These are phyloP conservation scores for Paramecium caudatum DNA, from an alignment of 73 alveolate genomes.

Conservation along the genomic window DNA sequence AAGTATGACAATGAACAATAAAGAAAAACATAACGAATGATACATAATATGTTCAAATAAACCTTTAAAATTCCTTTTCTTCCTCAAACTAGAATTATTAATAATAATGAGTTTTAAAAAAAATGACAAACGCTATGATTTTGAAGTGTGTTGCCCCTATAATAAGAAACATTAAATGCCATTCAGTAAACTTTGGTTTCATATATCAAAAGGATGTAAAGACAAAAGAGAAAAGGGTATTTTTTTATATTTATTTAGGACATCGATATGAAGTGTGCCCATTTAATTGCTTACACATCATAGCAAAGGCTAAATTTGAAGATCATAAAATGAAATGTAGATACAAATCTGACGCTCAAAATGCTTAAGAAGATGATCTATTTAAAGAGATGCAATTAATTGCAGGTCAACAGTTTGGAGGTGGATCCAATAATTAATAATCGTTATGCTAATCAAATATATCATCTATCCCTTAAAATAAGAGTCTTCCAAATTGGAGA, in stretches of 20 bases:
- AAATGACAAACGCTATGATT: constrained; percentile 38
- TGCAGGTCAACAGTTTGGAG: constrained; percentile 23
- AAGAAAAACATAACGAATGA: neutral
- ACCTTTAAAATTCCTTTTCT: no score
- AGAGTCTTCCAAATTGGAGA: no score
- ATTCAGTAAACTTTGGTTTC: constrained; percentile 46
- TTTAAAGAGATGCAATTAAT: constrained; percentile 9
- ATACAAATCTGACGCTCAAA: neutral
- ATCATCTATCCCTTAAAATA: no score
- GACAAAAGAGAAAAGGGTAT: constrained; percentile 38
- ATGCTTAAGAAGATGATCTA: constrained; percentile 24
- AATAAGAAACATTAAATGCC: constrained; percentile 64
- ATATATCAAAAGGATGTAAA: constrained; percentile 37
- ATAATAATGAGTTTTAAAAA: constrained; percentile 35
- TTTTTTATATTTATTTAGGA: neutral
- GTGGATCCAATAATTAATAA: no score
- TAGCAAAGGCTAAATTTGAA: neutral
- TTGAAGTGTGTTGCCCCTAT: constrained; percentile 40
- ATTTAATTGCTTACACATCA: constrained; percentile 25
- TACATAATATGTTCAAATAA: neutral
- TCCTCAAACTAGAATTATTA: no score
- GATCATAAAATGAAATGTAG: constrained; percentile 20
- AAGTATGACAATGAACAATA: neutral
- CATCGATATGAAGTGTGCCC: constrained; percentile 56
- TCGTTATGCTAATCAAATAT: no score